phyloP scores from a whole-genome alignment of 2,329 filamentous ascomycete species.

The Ciborinia camelliae region DNA sequence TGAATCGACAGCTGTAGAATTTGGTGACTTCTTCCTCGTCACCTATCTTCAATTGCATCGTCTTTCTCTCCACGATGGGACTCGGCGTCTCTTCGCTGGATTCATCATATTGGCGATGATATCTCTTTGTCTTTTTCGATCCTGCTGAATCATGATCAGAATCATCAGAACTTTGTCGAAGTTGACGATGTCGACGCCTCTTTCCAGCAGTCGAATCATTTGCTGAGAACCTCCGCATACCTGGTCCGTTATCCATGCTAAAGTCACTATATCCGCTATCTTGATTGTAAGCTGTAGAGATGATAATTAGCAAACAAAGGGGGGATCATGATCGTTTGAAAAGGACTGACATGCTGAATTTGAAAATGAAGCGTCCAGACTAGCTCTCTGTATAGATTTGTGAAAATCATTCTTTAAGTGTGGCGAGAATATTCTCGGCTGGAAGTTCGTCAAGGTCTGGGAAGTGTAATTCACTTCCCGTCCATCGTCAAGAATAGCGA shows the following conservation, averaged over 20 bases:
- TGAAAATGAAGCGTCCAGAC: slow-evolving; percentile 19
- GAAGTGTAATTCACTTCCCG: slow-evolving; percentile 30
- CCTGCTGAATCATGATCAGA: slow-evolving; percentile 28
- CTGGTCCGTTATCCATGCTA: slow-evolving; percentile 21
- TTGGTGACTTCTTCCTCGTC: slow-evolving; percentile 53
- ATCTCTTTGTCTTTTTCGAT: slow-evolving; percentile 28
- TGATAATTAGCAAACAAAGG: slow-evolving; percentile 9
- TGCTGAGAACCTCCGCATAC: slow-evolving; percentile 23
- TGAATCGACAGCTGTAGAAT: slow-evolving; percentile 61
- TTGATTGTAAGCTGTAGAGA: slow-evolving; percentile 24
- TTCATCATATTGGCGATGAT: slow-evolving; percentile 18
- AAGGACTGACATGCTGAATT: slow-evolving; percentile 14
- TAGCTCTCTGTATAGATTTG: slow-evolving; percentile 19
- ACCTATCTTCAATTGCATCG: slow-evolving; percentile 47
- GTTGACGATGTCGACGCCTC: slow-evolving; percentile 21
- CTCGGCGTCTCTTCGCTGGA: slow-evolving; percentile 26
- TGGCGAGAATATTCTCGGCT: slow-evolving; percentile 26
- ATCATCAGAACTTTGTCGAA: slow-evolving; percentile 27
- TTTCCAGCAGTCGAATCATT: slow-evolving; percentile 23
- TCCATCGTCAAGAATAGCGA: slow-evolving; percentile 30
- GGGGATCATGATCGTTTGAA: neutral
- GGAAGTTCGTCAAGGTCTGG: slow-evolving; percentile 24
- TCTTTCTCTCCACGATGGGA: slow-evolving; percentile 27
- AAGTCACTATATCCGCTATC: slow-evolving; percentile 27
- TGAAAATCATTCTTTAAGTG: slow-evolving; percentile 24